Evolutionary conservation across 371 early-diverging fungal genomes (phyloP).

Genomic region (Parasitella parasitica): DNA sequence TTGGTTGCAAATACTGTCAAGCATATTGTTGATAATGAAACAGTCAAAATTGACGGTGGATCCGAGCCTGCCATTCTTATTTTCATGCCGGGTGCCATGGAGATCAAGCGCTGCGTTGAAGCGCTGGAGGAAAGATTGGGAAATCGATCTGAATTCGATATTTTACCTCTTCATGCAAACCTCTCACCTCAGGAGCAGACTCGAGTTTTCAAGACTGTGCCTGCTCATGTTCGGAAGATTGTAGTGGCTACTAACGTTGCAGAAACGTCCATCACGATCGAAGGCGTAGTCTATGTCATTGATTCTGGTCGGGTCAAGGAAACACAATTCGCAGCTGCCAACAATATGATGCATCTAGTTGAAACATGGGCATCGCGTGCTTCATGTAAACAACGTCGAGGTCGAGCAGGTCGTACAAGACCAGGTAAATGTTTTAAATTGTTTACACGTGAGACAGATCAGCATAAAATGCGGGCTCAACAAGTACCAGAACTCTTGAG

Average conservation of each 20-base stretch:
- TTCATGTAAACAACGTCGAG: conserved; percentile 87
- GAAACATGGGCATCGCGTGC: conserved; percentile 69
- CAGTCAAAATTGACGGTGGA: conserved; percentile 30
- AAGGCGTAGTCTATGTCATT: conserved; percentile 89
- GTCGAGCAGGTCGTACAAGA: conserved; percentile 91
- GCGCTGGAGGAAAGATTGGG: conserved; percentile 36
- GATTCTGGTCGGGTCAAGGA: conserved; percentile 91
- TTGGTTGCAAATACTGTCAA: conserved; percentile 61
- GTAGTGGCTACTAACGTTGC: conserved; percentile 96
- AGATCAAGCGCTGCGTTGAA: conserved; percentile 72
- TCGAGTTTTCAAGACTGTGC: conserved; percentile 61
- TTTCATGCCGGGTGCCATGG: conserved; percentile 78
- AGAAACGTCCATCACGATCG: conserved; percentile 93
- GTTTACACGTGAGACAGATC: conserved; percentile 54
- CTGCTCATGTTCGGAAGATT: conserved; percentile 73
- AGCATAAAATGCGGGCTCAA: conserved; percentile 56
- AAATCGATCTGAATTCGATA: conserved; percentile 32
- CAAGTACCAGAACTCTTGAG: conserved; percentile 80
- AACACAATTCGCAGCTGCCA: conserved; percentile 61
- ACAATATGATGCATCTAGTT: conserved; percentile 56
- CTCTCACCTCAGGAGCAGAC: conserved; percentile 72
- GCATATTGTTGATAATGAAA: conserved; percentile 57
- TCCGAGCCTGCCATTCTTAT: conserved; percentile 63
- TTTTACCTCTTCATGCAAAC: conserved; percentile 74
- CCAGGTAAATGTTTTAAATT: conserved; percentile 81